phyloP scores from a whole-genome alignment of 495 filamentous ascomycete genomes.

The Podospora appendiculata region DNA sequence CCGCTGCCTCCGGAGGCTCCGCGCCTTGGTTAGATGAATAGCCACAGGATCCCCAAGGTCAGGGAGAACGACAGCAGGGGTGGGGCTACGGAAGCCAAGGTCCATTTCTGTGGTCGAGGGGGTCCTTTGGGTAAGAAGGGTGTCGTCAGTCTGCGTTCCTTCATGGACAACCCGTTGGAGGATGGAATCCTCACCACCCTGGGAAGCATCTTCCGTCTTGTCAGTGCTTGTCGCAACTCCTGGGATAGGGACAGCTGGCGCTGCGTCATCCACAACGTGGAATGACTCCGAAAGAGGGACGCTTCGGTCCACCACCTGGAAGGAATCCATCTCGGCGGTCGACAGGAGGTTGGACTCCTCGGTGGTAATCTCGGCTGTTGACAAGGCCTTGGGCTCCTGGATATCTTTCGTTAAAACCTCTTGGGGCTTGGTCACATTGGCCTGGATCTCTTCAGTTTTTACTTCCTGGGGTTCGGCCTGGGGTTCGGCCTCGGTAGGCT shows the following conservation, averaged over 20 bases:
- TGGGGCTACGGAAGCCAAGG: slow-evolving; percentile 31
- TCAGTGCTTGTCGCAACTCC: slow-evolving; percentile 16
- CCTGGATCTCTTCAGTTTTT: neutral
- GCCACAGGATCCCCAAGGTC: slow-evolving; percentile 33
- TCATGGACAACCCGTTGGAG: slow-evolving; percentile 17
- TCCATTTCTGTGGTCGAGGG: slow-evolving; percentile 10
- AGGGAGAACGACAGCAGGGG: slow-evolving; percentile 36
- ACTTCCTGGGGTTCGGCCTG: neutral
- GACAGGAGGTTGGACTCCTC: slow-evolving; percentile 6
- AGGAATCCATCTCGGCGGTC: slow-evolving; percentile 12
- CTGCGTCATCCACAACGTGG: slow-evolving; percentile 23
- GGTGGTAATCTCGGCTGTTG: neutral
- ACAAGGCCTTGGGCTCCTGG: no score
- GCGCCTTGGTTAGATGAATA: slow-evolving; percentile 28
- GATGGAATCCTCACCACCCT: slow-evolving; percentile 28
- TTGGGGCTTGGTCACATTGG: neutral
- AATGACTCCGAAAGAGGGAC: slow-evolving; percentile 31
- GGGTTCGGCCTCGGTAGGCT: neutral
- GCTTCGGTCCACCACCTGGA: slow-evolving; percentile 21
- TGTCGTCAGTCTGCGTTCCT: slow-evolving; percentile 32
- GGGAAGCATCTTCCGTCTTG: slow-evolving; percentile 18
- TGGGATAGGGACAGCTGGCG: slow-evolving; percentile 15
- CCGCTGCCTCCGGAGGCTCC: slow-evolving; percentile 29
- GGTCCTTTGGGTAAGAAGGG: slow-evolving; percentile 16
- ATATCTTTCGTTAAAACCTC: neutral